Base-by-base conservation (phyloP, 345 rosid species). In the Capsella bursapastoris region DNA sequence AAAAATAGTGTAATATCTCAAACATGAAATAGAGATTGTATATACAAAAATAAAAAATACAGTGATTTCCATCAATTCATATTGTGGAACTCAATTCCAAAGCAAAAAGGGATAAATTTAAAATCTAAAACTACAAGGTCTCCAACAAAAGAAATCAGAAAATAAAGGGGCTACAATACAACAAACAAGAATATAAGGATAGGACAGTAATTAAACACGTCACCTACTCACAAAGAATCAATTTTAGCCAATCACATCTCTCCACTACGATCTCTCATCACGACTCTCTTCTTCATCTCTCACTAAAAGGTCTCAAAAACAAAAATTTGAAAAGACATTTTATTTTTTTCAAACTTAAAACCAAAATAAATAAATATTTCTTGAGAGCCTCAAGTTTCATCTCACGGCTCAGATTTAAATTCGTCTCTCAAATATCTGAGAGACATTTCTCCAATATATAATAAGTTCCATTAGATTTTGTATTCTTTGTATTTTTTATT, bases 201-300 rank as follows among this genome's bases (percentile, higher is more conserved):
- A 57, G 90, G 82, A 59, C 73, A 27, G 83, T 15, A 76, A 78
- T 43, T 48, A 59, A 74, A 78, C 88, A 84, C 90, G 89, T 83
- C 61, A 59, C 50, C 51, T 49, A 47, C 70, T 51, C 81, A 55
- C 48, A 49, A 78, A 41, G 70, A 85, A 80, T 83, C 87, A 16
- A 56, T 51, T 28, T n/a, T 72, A 64, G 63, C 92, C 89, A 85
- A 90, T 86, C 73, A 77, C 63, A 79, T 0, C 58, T 27, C 81
- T 50, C 57, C 11, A 16, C 68, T 69, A 32, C 66, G 85, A 86
- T 84, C 81, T 86, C 80, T 49, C n/a, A 52, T 44, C 35, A 56
- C 57, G 45, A 74, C 66, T 27, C 64, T 74, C 16, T 28, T 14
- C 35, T 4, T 35, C 12, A 31, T 15, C 18, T 35, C 2, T 22